Evolutionary conservation across 2,329 filamentous ascomycete genomes (phyloP).

Genomic region (Zymoseptoria brevis): DNA sequence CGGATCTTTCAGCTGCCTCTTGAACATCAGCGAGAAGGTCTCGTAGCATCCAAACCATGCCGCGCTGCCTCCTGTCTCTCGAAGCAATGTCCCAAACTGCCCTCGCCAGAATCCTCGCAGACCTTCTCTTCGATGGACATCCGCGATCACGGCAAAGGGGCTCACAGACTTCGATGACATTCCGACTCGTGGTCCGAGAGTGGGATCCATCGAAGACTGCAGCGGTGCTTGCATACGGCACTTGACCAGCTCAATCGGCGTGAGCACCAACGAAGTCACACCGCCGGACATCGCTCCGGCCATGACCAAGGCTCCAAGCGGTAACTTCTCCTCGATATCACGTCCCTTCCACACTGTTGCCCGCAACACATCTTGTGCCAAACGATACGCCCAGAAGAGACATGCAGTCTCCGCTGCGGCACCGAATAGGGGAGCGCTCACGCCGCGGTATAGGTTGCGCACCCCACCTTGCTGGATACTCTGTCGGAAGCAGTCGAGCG

Average conservation of each 20-base stretch:
- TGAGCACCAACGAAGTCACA: constrained; percentile 83
- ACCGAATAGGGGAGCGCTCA: constrained; percentile 81
- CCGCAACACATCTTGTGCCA: constrained; percentile 52
- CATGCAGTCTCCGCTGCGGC: constrained; percentile 88
- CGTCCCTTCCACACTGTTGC: constrained; percentile 44
- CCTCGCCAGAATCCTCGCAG: constrained; percentile 88
- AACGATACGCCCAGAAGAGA: constrained; percentile 82
- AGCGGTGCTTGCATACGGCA: constrained; percentile 88
- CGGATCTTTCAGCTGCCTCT: constrained; percentile 34
- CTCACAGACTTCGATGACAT: constrained; percentile 21
- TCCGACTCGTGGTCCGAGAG: constrained; percentile 10
- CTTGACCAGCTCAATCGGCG: constrained; percentile 93
- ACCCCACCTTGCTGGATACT: constrained; percentile 74
- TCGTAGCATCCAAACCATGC: constrained; percentile 95
- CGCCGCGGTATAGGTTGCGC: constrained; percentile 77
- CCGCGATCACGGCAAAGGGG: constrained; percentile 63
- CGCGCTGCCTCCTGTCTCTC: constrained; percentile 85
- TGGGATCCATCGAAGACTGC: constrained; percentile 25
- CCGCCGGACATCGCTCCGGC: constrained; percentile 83
- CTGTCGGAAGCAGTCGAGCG: constrained; percentile 87
- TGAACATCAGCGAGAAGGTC: constrained; percentile 61
- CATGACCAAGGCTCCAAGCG: constrained; percentile 64
- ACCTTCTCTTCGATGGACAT: constrained; percentile 77
- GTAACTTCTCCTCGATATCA: constrained; percentile 47
- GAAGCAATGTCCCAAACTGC: constrained; percentile 84